Evolutionary conservation across 768 basidiomycete species (phyloP).

Genomic region (Tylopilus plumbeoviolaceoides): DNA sequence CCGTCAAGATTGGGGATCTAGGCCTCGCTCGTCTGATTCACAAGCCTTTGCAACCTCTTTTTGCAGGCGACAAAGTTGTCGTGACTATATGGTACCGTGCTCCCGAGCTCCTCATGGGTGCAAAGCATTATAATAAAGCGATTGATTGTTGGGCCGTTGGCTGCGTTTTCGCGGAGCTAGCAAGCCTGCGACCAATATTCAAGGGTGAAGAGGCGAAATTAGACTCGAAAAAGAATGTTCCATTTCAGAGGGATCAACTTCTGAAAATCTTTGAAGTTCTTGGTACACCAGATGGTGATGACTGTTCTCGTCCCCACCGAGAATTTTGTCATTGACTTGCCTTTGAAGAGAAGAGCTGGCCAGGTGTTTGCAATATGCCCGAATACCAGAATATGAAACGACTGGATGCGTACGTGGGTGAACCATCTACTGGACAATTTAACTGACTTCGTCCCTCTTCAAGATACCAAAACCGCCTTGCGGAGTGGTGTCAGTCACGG

Average conservation of each 20-base stretch:
- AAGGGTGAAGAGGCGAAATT: constrained; percentile 99
- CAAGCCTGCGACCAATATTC: constrained; percentile 93
- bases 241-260: constrained; percentile 94
- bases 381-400: constrained; percentile 83
- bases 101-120: constrained; percentile 92
- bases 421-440: not conserved
- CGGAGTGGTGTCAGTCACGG: constrained; percentile 71
- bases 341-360: constrained; percentile 80
- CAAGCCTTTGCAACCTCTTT: constrained; percentile 87
- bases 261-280: constrained; percentile 94
- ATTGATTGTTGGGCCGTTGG: constrained; percentile 98
- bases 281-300: constrained; percentile 77
- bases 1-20: constrained; percentile 98
- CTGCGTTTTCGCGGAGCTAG: constrained; percentile 94
- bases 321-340: not conserved
- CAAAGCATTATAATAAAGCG: constrained; percentile 96
- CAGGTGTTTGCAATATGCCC: constrained; percentile 77
- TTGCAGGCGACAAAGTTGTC: constrained; percentile 95
- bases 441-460: constrained; percentile 20
- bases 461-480: constrained; percentile 59
- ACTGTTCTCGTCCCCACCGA: not conserved
- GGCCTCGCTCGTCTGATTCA: constrained; percentile 91
- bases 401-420: constrained; percentile 58
- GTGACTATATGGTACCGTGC: constrained; percentile 99
- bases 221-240: constrained; percentile 95